phyloP scores from a whole-genome alignment of 2,329 filamentous ascomycete genomes.

The Penicillium palitans region DNA sequence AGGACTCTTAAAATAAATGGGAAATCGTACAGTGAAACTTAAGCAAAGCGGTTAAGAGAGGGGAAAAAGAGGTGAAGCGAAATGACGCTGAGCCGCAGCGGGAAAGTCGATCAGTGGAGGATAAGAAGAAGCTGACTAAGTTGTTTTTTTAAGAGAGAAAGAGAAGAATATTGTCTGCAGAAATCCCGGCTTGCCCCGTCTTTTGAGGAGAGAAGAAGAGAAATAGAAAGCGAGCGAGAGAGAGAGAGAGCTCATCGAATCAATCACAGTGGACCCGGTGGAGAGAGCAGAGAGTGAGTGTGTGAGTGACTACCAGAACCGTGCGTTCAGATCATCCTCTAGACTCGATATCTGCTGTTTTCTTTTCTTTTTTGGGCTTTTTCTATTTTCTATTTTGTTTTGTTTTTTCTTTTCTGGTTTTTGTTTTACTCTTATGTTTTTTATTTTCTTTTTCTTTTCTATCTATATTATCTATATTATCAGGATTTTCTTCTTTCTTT shows the following conservation, averaged over 20 bases:
- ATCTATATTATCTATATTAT: neutral
- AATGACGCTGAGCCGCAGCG: constrained; percentile 31
- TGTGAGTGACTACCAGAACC: constrained; percentile 6
- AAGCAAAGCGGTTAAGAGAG: constrained; percentile 10
- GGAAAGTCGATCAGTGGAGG: constrained; percentile 29
- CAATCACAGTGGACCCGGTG: constrained; percentile 14
- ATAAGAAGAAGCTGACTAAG: constrained; percentile 25
- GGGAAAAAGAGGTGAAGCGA: constrained; percentile 11
- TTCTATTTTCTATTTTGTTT: neutral
- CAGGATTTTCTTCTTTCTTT: neutral
- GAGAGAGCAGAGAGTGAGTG: neutral
- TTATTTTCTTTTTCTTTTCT: neutral
- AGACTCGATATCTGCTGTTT: constrained; percentile 6
- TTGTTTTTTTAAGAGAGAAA: constrained; percentile 13
- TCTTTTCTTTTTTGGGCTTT: neutral
- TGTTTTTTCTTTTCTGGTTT: neutral
- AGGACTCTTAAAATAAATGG: constrained; percentile 14
- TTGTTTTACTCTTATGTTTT: neutral
- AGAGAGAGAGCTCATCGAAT: constrained; percentile 22
- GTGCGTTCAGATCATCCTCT: constrained; percentile 17
- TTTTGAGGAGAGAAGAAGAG: constrained; percentile 27
- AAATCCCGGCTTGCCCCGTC: constrained; percentile 20
- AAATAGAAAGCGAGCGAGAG: constrained; percentile 33
- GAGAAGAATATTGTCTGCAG: constrained; percentile 17
- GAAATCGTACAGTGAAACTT: constrained; percentile 10